phyloP scores from a whole-genome alignment of 495 filamentous ascomycete genomes.

The Penicillium lividum region DNA sequence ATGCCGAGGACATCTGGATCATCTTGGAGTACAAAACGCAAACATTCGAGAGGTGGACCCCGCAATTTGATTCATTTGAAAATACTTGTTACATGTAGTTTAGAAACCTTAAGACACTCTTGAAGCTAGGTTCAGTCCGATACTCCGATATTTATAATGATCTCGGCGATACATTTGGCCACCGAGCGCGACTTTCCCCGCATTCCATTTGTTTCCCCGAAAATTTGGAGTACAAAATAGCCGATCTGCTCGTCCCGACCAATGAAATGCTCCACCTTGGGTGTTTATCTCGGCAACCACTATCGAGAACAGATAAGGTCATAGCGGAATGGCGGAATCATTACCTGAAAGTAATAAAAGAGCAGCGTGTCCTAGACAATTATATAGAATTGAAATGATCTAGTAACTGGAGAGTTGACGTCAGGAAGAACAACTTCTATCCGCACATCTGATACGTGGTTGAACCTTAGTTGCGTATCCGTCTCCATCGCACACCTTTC shows the following conservation, averaged over 20 bases:
- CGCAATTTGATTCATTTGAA: background rate
- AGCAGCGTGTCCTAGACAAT: background rate
- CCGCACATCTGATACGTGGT: background rate
- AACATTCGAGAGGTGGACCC: too few species aligned
- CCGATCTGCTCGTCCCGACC: slow-evolving; percentile 25
- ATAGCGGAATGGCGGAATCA: slow-evolving; percentile 14
- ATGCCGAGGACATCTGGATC: too few species aligned
- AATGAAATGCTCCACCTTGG: slow-evolving; percentile 13
- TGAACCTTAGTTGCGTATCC: background rate
- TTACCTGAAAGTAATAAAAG: slow-evolving; percentile 14
- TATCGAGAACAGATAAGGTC: slow-evolving; percentile 7
- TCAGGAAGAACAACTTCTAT: background rate
- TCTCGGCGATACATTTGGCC: slow-evolving; percentile 30
- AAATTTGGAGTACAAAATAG: slow-evolving; percentile 13
- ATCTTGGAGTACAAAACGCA: too few species aligned
- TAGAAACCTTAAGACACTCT: too few species aligned
- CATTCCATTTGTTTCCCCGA: slow-evolving; percentile 13
- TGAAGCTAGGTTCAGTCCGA: background rate
- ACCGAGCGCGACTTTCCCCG: slow-evolving; percentile 18
- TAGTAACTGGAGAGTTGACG: background rate
- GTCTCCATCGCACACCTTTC: too few species aligned
- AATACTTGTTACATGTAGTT: background rate
- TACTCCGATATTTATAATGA: background rate
- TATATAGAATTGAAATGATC: background rate
- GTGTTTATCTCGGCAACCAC: slow-evolving; percentile 24